Evolutionary conservation across 2,329 filamentous ascomycete genomes (phyloP), one percentile per base, ranked within the genome.

Genomic region (Dactylellina leptospora): DNA sequence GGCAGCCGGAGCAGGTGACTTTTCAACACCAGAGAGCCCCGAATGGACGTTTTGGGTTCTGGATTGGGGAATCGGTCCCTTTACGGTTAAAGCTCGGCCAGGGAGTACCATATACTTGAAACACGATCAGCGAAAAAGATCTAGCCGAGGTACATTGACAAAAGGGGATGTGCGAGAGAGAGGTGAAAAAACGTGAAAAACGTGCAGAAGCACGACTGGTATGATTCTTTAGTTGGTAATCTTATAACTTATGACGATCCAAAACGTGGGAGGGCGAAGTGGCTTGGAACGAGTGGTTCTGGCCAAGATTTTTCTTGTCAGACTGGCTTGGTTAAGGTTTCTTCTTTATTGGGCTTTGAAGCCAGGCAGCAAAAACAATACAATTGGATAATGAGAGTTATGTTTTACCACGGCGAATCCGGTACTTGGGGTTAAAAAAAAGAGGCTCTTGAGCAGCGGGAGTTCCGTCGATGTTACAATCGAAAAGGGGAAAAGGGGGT

Each of bases 61-160:
- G 48, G 48, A 53, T 38, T 53, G 48, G 45, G 40, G 45, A 27
- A 33, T 53, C 48, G 27, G 25, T 33, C 48, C 30, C 9, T 20
- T 33, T 53, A 16, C 23, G 27, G 30, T 36, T 20, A 36, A 22
- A 28, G 28, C n/a, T n/a, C n/a, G n/a, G n/a, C n/a, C n/a, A n/a
- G 27, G n/a, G 27, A 16, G 20, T 25, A 6, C 33, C 5, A 23
- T 38, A 8, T 38, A 42, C 13, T 40, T 55, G 51, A 55, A 55
- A 55, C 51, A 55, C 16, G 51, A 55, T 55, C 51, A 42, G 13
- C 51, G 42, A 20, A 20, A 23, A 20, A 42, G 47, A 51, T 51
- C 25, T 20, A 28, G 25, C 51, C 51, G 51, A 55, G 51, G 51
- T 18, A 45, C n/a, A 6, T 51, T 48, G 6, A 36, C 5, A 20